phyloP scores from a whole-genome alignment of 2,329 filamentous ascomycete species.

The Trichophyton verrucosum region DNA sequence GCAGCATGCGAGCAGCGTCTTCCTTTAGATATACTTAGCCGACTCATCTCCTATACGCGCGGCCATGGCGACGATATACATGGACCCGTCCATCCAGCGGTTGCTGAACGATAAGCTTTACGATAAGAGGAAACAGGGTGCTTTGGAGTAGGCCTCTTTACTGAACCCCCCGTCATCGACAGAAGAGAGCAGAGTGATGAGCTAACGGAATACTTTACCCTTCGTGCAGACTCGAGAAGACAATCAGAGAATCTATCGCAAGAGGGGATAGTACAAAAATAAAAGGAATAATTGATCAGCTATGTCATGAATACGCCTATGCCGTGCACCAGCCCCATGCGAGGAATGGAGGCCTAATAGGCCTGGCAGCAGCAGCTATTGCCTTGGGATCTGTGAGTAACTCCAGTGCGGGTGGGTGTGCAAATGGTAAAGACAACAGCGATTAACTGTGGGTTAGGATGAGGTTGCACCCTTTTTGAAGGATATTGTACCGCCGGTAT shows the following conservation, averaged over 20 bases:
- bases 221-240: conserved; percentile 63
- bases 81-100: conserved; percentile 84
- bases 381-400: conserved; percentile 75
- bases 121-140: conserved; percentile 92
- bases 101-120: conserved; percentile 96
- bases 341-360: conserved; percentile 89
- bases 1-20: background rate
- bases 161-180: background rate
- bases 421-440: background rate
- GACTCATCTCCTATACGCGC: background rate
- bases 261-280: conserved; percentile 69
- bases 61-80: conserved; percentile 28
- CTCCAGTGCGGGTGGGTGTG: background rate
- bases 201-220: background rate
- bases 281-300: conserved; percentile 79
- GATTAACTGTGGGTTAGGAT: conserved; percentile 35
- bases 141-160: conserved; percentile 63
- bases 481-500: conserved; percentile 87
- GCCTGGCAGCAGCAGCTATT: conserved; percentile 87
- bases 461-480: conserved; percentile 85
- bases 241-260: conserved; percentile 72
- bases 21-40: background rate
- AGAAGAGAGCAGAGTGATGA: background rate
- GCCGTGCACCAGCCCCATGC: conserved; percentile 94
- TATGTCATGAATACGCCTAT: conserved; percentile 96